Conservation (phyloP, 495 filamentous ascomycete species). For the Podospora pseudocomata region DNA sequence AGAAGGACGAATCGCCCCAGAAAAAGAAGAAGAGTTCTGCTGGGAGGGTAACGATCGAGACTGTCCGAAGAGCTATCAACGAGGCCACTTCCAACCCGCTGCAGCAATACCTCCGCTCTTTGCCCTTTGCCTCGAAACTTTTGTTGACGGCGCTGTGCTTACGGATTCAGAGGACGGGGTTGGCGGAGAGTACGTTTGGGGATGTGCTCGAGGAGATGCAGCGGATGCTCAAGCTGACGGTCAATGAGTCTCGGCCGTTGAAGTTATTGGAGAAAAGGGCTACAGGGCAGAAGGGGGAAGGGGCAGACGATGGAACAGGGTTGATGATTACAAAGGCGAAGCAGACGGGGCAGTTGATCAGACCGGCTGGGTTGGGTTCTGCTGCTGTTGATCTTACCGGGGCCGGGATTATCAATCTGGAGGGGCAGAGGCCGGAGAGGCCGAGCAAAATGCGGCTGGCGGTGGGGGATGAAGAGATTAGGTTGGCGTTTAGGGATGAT, state of each 20-base stretch:
- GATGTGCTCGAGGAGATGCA: constrained; percentile 90
- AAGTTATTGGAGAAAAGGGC: constrained; percentile 25
- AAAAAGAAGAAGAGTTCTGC: constrained; percentile 26
- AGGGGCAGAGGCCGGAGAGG: constrained; percentile 72
- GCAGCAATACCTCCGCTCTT: constrained; percentile 76
- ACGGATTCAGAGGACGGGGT: constrained; percentile 73
- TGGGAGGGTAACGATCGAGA: constrained; percentile 80
- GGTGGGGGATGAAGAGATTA: constrained; percentile 86
- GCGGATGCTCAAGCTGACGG: constrained; percentile 59
- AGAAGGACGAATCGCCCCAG: constrained; percentile 23
- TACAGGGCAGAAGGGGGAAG: constrained; percentile 13
- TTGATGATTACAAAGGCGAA: not conserved
- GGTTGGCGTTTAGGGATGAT: constrained; percentile 83
- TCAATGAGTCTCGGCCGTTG: constrained; percentile 44
- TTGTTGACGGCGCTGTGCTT: constrained; percentile 78
- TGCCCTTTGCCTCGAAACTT: constrained; percentile 78
- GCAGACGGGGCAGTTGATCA: constrained; percentile 19
- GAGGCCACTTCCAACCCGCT: constrained; percentile 91
- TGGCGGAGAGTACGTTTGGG: constrained; percentile 82
- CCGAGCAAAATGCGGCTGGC: constrained; percentile 81
- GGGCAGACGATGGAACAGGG: not conserved
- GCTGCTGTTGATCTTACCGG: constrained; percentile 81
- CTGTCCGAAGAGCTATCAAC: constrained; percentile 87
- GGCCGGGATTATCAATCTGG: constrained; percentile 80
- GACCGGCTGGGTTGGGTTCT: constrained; percentile 63